Evolutionary conservation across 257 asterid species (phyloP).

Genomic region (Nicotiana sylvestris): DNA sequence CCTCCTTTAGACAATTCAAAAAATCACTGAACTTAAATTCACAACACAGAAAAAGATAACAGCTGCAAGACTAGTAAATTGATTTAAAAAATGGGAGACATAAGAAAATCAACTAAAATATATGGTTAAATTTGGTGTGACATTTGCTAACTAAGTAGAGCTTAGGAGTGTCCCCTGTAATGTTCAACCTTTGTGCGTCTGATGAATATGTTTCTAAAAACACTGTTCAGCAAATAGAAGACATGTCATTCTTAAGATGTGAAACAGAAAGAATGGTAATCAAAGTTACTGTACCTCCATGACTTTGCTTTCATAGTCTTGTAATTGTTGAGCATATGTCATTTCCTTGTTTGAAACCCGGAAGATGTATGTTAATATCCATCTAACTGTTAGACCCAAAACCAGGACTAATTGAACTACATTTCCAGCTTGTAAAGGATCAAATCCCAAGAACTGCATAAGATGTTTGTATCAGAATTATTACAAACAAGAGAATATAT

Average conservation of each 20-base stretch:
- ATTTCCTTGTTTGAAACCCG: constrained; percentile 94
- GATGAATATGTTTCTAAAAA: background rate
- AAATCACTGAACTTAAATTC: background rate
- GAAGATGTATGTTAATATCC: constrained; percentile 93
- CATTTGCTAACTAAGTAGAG: background rate
- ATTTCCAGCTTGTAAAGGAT: constrained; percentile 89
- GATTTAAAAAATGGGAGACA: background rate
- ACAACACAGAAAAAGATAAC: background rate
- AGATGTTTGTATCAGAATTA: constrained; percentile 17
- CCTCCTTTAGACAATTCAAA: no score
- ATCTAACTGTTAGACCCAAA: constrained; percentile 83
- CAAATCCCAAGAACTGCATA: constrained; percentile 76
- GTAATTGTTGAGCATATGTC: constrained; percentile 90
- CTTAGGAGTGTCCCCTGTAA: background rate
- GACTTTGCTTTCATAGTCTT: constrained; percentile 92
- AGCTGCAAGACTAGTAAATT: background rate
- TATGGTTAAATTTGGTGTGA: background rate
- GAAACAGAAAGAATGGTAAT: background rate
- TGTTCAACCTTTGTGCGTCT: background rate
- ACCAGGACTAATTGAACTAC: constrained; percentile 89
- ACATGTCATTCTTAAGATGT: background rate
- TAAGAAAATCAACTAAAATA: background rate
- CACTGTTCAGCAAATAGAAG: background rate
- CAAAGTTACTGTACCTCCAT: constrained; percentile 58
- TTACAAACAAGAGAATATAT: background rate